Conservation (phyloP, 2,329 filamentous ascomycete genomes). For the Alternaria triticina region DNA sequence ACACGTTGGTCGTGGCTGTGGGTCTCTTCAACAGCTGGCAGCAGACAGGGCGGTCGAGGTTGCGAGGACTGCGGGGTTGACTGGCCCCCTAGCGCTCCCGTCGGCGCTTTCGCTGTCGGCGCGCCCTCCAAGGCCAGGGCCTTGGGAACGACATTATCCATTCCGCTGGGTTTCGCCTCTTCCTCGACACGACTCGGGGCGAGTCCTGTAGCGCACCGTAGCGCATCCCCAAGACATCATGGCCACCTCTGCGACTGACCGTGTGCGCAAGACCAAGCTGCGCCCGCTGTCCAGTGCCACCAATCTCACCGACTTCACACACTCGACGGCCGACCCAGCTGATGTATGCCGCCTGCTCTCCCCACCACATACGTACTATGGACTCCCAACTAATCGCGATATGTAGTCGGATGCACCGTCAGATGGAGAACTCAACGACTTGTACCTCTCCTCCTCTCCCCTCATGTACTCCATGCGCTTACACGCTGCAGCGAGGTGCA, state of each 20-base stretch:
- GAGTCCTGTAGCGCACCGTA: constrained; percentile 7
- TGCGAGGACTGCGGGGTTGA: constrained; percentile 14
- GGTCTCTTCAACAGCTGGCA: constrained; percentile 13
- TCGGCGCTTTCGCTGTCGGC: constrained; percentile 13
- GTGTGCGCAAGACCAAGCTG: constrained; percentile 10
- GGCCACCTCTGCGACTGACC: constrained; percentile 9
- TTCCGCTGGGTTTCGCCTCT: constrained; percentile 24
- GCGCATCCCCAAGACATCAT: constrained; percentile 10
- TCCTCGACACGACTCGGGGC: constrained; percentile 17
- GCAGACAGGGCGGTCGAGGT: constrained; percentile 14
- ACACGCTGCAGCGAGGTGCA: constrained; percentile 42
- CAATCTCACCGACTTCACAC: constrained; percentile 26
- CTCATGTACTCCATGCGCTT: constrained; percentile 14
- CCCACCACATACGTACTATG: constrained; percentile 10
- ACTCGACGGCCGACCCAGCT: constrained; percentile 20
- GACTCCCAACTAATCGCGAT: constrained; percentile 20
- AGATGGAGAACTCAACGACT: constrained; percentile 39
- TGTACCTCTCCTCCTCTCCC: constrained; percentile 23
- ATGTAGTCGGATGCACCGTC: constrained; percentile 41
- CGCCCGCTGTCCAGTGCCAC: constrained; percentile 27
- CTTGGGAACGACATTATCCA: constrained; percentile 23
- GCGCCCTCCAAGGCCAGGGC: constrained; percentile 23
- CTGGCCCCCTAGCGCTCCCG: constrained; percentile 19
- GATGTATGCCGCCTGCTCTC: constrained; percentile 21
- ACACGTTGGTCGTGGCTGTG: constrained; percentile 4